Evolutionary conservation across 129 eudicot species (phyloP).

Genomic region (Pittosporum tobira): DNA sequence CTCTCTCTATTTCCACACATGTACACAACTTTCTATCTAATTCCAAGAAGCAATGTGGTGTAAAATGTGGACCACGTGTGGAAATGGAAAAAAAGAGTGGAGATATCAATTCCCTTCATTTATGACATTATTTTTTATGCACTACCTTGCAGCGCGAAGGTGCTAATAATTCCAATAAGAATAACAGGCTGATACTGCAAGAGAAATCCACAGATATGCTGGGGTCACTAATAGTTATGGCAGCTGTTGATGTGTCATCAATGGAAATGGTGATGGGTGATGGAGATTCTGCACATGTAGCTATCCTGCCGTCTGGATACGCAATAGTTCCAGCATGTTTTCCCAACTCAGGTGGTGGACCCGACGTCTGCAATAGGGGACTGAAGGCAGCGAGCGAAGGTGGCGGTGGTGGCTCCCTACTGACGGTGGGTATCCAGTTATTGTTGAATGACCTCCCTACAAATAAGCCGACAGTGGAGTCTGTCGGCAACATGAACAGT

Average conservation of each 20-base stretch:
- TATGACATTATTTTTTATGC: too few species aligned
- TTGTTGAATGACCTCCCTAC: constrained; percentile 46
- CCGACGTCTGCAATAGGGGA: constrained; percentile 15
- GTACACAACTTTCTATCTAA: too few species aligned
- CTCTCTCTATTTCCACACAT: too few species aligned
- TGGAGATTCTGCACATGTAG: constrained; percentile 56
- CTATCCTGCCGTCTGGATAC: constrained; percentile 72
- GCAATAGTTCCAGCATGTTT: constrained; percentile 56
- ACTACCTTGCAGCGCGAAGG: constrained; percentile 49
- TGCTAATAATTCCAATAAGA: constrained; percentile 30
- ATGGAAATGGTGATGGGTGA: constrained; percentile 51
- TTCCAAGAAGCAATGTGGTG: too few species aligned
- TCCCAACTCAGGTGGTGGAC: constrained; percentile 26
- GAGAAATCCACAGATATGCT: constrained; percentile 51
- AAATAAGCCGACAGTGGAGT: constrained; percentile 52
- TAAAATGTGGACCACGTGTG: too few species aligned
- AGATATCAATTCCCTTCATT: too few species aligned
- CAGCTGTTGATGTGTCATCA: constrained; percentile 50
- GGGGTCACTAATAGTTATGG: constrained; percentile 53
- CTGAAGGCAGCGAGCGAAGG: constrained; percentile 24
- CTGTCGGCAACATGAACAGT: constrained; percentile 42
- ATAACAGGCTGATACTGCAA: constrained; percentile 54
- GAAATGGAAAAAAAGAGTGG: too few species aligned
- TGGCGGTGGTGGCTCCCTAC: constrained; percentile 52
- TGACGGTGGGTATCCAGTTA: constrained; percentile 72